Conservation (phyloP, 2,329 filamentous ascomycete genomes). For the Erysiphe pulchra region DNA sequence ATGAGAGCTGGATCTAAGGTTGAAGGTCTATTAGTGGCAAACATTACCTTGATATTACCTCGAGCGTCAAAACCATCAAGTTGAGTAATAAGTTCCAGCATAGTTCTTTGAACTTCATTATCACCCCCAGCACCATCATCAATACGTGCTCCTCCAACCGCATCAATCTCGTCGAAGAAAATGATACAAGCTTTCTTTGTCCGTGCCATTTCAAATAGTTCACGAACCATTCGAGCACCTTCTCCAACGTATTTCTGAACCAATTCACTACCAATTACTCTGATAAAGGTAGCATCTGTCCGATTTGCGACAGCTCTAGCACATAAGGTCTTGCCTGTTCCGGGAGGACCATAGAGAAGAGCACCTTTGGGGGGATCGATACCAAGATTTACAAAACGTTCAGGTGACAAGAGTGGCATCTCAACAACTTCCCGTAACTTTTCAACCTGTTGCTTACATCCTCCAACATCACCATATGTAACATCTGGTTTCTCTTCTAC, state of each 20-base stretch:
- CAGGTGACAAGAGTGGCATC: conserved; percentile 87
- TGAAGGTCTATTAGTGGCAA: conserved; percentile 96
- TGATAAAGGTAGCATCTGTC: conserved; percentile 93
- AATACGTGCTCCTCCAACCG: conserved; percentile 96
- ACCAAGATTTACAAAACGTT: conserved; percentile 94
- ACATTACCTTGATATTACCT: conserved; percentile 98
- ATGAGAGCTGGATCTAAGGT: conserved; percentile 87
- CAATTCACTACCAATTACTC: conserved; percentile 93
- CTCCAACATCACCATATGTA: conserved; percentile 92
- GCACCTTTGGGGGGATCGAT: conserved; percentile 96
- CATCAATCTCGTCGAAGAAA: conserved; percentile 98
- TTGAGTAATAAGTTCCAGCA: conserved; percentile 92
- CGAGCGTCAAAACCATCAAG: conserved; percentile 99
- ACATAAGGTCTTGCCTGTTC: conserved; percentile 90
- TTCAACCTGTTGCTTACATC: conserved; percentile 98
- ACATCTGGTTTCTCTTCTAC: conserved; percentile 95
- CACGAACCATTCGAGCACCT: conserved; percentile 92
- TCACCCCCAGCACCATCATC: conserved; percentile 96
- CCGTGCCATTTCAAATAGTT: conserved; percentile 96
- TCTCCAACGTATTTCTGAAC: conserved; percentile 98
- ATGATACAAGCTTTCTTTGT: conserved; percentile 98
- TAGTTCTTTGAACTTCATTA: conserved; percentile 92
- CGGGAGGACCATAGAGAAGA: conserved; percentile 81
- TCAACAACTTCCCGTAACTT: conserved; percentile 96
- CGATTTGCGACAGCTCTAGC: conserved; percentile 98